phyloP scores from a whole-genome alignment of 768 basidiomycete species.

The Pleurotus giganteus region DNA sequence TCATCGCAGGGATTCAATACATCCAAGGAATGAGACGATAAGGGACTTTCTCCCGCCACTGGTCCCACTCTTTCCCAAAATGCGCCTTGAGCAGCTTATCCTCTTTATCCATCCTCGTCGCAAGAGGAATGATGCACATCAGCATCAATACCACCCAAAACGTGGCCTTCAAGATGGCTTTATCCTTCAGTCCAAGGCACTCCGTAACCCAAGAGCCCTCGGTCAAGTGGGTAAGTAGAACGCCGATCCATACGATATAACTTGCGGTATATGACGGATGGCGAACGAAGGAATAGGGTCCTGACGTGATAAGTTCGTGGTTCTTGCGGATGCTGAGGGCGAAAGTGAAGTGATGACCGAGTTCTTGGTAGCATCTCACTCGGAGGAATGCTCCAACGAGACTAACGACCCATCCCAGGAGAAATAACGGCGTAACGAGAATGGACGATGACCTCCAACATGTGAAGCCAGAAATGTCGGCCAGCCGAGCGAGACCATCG shows the following conservation, averaged over 20 bases:
- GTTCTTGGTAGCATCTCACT: background rate
- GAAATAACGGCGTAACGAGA: no score
- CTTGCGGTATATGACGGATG: background rate
- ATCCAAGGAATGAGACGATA: conserved; percentile 27
- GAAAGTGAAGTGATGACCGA: background rate
- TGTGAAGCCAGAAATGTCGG: no score
- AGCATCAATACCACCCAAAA: background rate
- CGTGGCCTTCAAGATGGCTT: background rate
- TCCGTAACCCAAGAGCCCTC: background rate
- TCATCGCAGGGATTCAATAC: no score
- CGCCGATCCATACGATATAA: background rate
- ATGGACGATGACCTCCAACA: no score
- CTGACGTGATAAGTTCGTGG: background rate
- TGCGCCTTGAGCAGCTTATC: conserved; percentile 23
- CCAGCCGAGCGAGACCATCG: no score
- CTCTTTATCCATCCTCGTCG: conserved; percentile 22
- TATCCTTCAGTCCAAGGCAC: background rate
- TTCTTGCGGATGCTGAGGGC: background rate
- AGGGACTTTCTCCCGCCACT: conserved; percentile 22
- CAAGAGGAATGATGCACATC: background rate
- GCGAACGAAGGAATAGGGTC: background rate
- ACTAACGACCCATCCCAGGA: no score
- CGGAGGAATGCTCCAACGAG: background rate
- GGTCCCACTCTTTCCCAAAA: conserved; percentile 32
- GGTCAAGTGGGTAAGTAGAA: background rate